A percentile compares a stretch with the other conserved stretches of the same genome.
phyloP scores from a whole-genome alignment of 2,329 filamentous ascomycete species.

The Beauveria rudraprayagi region DNA sequence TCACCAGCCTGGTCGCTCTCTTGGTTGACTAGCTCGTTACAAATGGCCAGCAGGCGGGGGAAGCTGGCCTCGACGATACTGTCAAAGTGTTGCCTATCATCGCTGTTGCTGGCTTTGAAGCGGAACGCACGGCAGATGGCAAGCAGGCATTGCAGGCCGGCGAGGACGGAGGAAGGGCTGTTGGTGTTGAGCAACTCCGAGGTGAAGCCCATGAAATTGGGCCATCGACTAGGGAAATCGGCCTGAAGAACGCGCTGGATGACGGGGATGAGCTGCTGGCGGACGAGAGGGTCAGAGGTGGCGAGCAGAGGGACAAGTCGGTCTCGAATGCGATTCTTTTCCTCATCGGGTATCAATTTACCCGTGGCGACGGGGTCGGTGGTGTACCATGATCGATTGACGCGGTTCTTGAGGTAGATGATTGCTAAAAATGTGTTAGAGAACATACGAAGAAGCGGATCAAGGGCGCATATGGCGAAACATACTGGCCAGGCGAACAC shows the following conservation, averaged over 20 bases:
- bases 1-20: slow-evolving; percentile 90
- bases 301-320: slow-evolving; percentile 85
- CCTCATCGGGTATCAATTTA: slow-evolving; percentile 74
- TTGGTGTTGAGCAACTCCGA: slow-evolving; percentile 81
- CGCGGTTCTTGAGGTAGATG: slow-evolving; percentile 96
- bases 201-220: slow-evolving; percentile 87
- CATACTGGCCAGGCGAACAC: slow-evolving; percentile 83
- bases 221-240: slow-evolving; percentile 94
- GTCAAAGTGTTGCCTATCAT: slow-evolving; percentile 75
- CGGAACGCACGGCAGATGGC: slow-evolving; percentile 93
- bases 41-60: slow-evolving; percentile 77
- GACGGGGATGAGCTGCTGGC: slow-evolving; percentile 86
- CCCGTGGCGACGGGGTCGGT: slow-evolving; percentile 66
- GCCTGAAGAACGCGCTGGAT: slow-evolving; percentile 93
- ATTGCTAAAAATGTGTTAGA: slow-evolving; percentile 52
- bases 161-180: slow-evolving; percentile 79
- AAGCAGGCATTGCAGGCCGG: slow-evolving; percentile 86
- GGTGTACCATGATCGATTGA: slow-evolving; percentile 83
- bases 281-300: slow-evolving; percentile 68
- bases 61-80: slow-evolving; percentile 90
- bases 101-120: slow-evolving; percentile 77
- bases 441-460: slow-evolving; percentile 10
- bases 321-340: slow-evolving; percentile 80
- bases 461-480: slow-evolving; percentile 18
- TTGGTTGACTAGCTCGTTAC: slow-evolving; percentile 81